Conservation (phyloP, 106 monocot species). For the Narthecium ossifragum region DNA sequence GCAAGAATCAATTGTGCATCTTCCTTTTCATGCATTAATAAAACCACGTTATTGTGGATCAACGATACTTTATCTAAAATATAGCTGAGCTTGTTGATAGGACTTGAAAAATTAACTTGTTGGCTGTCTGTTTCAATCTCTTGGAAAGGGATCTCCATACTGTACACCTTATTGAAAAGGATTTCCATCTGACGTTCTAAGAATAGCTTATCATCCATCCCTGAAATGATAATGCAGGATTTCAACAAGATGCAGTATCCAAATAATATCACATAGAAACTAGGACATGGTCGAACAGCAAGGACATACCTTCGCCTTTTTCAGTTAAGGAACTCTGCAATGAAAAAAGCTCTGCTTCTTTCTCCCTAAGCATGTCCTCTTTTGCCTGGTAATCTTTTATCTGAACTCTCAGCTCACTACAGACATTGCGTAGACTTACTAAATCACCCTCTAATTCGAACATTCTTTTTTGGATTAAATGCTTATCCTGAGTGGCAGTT, state of each 20-base stretch:
- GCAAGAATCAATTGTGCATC: conserved; percentile 54
- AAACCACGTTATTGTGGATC: conserved; percentile 25
- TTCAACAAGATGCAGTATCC: not conserved
- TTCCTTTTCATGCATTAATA: conserved; percentile 49
- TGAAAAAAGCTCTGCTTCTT: conserved; percentile 42
- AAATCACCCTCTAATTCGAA: conserved; percentile 45
- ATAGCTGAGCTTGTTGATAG: conserved; percentile 59
- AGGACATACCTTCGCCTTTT: conserved; percentile 48
- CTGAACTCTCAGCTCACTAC: conserved; percentile 41
- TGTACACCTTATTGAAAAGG: conserved; percentile 60
- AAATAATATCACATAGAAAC: not conserved
- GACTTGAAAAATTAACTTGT: conserved; percentile 26
- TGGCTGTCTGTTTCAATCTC: conserved; percentile 12
- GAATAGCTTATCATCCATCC: conserved; percentile 19
- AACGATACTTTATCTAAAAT: conserved; percentile 51
- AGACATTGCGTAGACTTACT: conserved; percentile 29
- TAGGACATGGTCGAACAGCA: not conserved
- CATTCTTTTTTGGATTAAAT: conserved; percentile 34
- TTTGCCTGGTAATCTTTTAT: conserved; percentile 48
- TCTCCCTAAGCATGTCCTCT: conserved; percentile 29
- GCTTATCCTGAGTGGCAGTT: conserved; percentile 29
- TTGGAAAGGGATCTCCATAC: conserved; percentile 32
- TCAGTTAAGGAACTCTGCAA: conserved; percentile 24
- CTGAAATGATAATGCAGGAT: conserved; percentile 16
- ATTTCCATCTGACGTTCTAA: conserved; percentile 37